Percentiles rank a stretch among this genome's conserved stretches.
Evolutionary conservation across 2,329 filamentous ascomycete species (phyloP).

Genomic region (Mariannaea elegans): DNA sequence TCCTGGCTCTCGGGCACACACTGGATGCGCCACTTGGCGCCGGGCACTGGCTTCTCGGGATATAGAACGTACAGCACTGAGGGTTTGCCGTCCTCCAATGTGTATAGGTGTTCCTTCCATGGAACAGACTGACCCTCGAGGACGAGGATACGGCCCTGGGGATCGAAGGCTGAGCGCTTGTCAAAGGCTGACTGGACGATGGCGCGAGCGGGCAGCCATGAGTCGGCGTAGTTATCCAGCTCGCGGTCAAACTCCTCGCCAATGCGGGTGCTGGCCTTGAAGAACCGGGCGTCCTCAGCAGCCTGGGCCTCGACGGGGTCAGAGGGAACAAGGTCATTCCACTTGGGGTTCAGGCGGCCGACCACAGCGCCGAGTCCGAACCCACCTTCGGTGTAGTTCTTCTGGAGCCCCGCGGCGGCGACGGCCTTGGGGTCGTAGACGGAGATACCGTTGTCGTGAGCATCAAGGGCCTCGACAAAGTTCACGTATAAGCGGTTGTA

Average conservation of each 20-base stretch:
- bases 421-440: constrained; percentile 79
- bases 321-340: constrained; percentile 71
- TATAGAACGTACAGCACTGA: constrained; percentile 87
- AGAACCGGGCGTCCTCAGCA: constrained; percentile 84
- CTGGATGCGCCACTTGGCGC: constrained; percentile 92
- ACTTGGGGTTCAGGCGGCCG: constrained; percentile 79
- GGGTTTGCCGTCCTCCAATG: constrained; percentile 73
- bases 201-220: constrained; percentile 89
- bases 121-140: constrained; percentile 81
- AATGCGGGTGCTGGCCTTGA: constrained; percentile 80
- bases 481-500: constrained; percentile 91
- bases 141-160: constrained; percentile 81
- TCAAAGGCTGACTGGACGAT: constrained; percentile 81
- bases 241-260: constrained; percentile 88
- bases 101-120: constrained; percentile 97
- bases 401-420: constrained; percentile 75
- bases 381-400: constrained; percentile 83
- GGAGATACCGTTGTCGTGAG: constrained; percentile 95
- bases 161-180: constrained; percentile 72
- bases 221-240: constrained; percentile 75
- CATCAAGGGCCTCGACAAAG: constrained; percentile 96
- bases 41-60: constrained; percentile 79
- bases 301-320: constrained; percentile 68
- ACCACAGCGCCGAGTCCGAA: constrained; percentile 89
- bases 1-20: constrained; percentile 85